phyloP scores from a whole-genome alignment of 2,329 filamentous ascomycete species.

The Epichloe coenophiala region DNA sequence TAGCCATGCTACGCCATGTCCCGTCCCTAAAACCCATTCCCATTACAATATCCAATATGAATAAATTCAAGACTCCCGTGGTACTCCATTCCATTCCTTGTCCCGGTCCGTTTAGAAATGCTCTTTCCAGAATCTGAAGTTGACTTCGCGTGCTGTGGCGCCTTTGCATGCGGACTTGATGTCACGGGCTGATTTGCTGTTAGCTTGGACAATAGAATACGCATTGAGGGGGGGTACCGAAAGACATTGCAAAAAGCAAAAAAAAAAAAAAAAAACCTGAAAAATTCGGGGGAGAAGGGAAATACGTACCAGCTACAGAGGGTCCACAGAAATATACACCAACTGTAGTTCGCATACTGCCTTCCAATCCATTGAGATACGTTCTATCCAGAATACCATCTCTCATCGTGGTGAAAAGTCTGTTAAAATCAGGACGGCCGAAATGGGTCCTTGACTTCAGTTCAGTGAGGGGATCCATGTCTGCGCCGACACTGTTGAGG shows the following conservation, averaged over 20 bases:
- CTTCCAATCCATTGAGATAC: slow-evolving; percentile 73
- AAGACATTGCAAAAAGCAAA: no score
- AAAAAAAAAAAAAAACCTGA: no score
- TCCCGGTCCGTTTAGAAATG: slow-evolving; percentile 45
- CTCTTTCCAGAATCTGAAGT: slow-evolving; percentile 98
- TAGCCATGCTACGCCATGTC: no score
- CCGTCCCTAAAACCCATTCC: not conserved
- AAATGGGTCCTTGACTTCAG: slow-evolving; percentile 85
- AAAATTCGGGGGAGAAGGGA: no score
- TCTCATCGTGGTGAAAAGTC: slow-evolving; percentile 72
- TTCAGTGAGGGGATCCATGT: slow-evolving; percentile 83
- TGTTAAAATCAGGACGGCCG: slow-evolving; percentile 77
- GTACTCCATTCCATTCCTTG: not conserved
- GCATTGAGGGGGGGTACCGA: not conserved
- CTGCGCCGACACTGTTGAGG: slow-evolving; percentile 81
- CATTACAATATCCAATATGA: not conserved
- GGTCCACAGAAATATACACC: slow-evolving; percentile 98
- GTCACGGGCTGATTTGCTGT: slow-evolving; percentile 50
- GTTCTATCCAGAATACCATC: slow-evolving; percentile 74
- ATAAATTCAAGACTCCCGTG: not conserved
- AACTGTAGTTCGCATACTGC: slow-evolving; percentile 65
- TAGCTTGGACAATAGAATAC: not conserved
- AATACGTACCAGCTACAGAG: slow-evolving; percentile 43
- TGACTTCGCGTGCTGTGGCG: slow-evolving; percentile 63
- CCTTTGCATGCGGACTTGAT: slow-evolving; percentile 71